Conservation (phyloP, 768 basidiomycete genomes). For the Boletus barrowsii region DNA sequence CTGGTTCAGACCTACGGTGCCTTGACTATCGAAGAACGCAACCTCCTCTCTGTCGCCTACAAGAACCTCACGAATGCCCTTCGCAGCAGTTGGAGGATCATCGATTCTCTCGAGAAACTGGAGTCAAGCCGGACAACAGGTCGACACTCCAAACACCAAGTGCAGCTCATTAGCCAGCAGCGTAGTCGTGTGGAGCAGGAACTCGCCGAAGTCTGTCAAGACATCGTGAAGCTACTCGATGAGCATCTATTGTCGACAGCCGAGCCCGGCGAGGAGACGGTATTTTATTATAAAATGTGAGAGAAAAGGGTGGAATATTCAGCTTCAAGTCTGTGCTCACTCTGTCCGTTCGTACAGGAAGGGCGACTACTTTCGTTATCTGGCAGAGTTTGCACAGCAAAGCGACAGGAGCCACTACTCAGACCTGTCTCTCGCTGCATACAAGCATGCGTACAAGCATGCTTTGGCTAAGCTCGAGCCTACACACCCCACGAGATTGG, state of each 20-base stretch:
- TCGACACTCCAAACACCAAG: constrained; percentile 39
- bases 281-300: constrained; percentile 89
- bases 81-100: constrained; percentile 80
- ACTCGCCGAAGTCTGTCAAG: constrained; percentile 73
- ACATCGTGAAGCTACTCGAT: constrained; percentile 71
- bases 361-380: constrained; percentile 90
- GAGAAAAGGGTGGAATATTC: constrained; percentile 20
- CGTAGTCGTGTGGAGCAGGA: constrained; percentile 75
- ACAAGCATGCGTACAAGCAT: constrained; percentile 84
- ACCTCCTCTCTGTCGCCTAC: constrained; percentile 84
- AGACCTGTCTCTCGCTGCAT: constrained; percentile 75
- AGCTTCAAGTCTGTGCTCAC: constrained; percentile 7
- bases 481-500: constrained; percentile 83
- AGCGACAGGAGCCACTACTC: constrained; percentile 67
- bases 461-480: constrained; percentile 70
- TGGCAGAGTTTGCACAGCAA: constrained; percentile 79
- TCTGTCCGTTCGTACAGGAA: constrained; percentile 44
- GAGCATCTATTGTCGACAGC: constrained; percentile 57
- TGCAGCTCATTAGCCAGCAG: constrained; percentile 67
- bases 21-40: constrained; percentile 82
- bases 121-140: constrained; percentile 33
- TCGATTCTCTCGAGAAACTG: constrained; percentile 73
- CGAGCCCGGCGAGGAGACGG: constrained; percentile 74
- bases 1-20: constrained; percentile 66
- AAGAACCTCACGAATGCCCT: constrained; percentile 86